Percentiles rank a stretch among this genome's conserved stretches.
Conservation (phyloP, 805 yeast genomes). For the Saccharomycopsis vini region DNA sequence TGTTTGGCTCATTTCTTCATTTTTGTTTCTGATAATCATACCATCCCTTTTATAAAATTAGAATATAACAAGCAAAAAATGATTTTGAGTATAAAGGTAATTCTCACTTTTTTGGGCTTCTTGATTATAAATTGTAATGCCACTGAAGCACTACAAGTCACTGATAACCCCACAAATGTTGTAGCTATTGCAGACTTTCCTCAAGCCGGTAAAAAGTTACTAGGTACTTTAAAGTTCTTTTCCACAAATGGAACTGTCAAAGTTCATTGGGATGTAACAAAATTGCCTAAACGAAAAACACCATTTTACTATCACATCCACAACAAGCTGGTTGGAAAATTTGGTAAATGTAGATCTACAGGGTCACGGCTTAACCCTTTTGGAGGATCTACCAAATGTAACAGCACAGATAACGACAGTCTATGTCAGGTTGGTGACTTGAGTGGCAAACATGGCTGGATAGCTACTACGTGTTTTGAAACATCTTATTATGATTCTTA, state of each 20-base stretch:
- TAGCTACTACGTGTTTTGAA: slow-evolving; percentile 61
- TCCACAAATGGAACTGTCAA: slow-evolving; percentile 51
- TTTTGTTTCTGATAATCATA: no score
- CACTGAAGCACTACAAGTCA: slow-evolving; percentile 38
- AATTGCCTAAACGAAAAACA: slow-evolving; percentile 57
- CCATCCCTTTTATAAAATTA: no score
- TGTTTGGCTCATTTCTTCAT: no score
- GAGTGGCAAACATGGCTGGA: slow-evolving; percentile 69
- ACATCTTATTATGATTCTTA: slow-evolving; percentile 54
- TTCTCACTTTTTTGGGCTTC: background rate
- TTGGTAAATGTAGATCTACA: slow-evolving; percentile 45
- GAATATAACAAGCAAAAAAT: no score
- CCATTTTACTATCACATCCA: slow-evolving; percentile 66
- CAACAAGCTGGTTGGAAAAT: slow-evolving; percentile 40
- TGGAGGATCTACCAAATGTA: slow-evolving; percentile 45
- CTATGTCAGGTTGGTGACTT: slow-evolving; percentile 66
- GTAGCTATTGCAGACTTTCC: slow-evolving; percentile 52
- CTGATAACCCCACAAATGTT: slow-evolving; percentile 39
- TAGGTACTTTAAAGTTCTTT: slow-evolving; percentile 50
- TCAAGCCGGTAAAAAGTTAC: slow-evolving; percentile 33
- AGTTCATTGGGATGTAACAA: slow-evolving; percentile 63
- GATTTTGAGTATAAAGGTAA: no score
- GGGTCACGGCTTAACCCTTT: slow-evolving; percentile 60
- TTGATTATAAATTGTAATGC: background rate
- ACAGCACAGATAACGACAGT: slow-evolving; percentile 40